These are phyloP conservation scores for Amphichorda felina DNA, from an alignment of 2,329 filamentous ascomycete species.

Conservation along the genomic window DNA sequence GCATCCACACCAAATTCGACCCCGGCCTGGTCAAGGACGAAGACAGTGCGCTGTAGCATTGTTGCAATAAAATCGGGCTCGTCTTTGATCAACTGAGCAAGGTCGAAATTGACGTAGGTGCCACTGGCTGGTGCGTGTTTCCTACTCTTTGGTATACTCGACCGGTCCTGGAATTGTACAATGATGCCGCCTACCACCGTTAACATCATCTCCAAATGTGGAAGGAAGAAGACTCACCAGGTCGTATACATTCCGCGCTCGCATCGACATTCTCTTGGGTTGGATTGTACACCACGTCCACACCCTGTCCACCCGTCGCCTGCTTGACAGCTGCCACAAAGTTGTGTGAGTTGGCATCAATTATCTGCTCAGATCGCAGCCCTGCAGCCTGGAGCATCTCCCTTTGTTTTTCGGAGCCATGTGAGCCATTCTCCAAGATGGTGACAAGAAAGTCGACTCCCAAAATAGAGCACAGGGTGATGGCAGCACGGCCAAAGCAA, in stretches of 20 bases:
- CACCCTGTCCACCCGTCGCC: conserved; percentile 17
- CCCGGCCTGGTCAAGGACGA: conserved; percentile 3
- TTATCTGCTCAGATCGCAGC: conserved; percentile 22
- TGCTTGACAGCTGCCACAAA: conserved; percentile 19
- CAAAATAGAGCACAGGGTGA: conserved; percentile 23
- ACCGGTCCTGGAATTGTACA: conserved; percentile 16
- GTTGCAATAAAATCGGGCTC: conserved; percentile 18
- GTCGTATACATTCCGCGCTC: conserved; percentile 21
- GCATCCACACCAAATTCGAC: conserved; percentile 2
- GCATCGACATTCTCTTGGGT: conserved; percentile 21
- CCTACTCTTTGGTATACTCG: conserved; percentile 7
- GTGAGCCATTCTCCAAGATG: conserved; percentile 13
- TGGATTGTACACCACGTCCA: conserved; percentile 34
- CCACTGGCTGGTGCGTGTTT: conserved; percentile 7
- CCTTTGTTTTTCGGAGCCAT: conserved; percentile 19
- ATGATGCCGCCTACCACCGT: conserved; percentile 16
- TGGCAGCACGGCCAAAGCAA: conserved; percentile 28
- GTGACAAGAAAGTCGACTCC: conserved; percentile 31
- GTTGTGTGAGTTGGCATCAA: conserved; percentile 21
- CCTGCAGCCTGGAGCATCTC: conserved; percentile 19
- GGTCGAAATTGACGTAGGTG: conserved; percentile 20
- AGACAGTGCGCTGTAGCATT: conserved; percentile 11
- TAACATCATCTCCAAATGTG: background rate
- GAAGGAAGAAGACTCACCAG: conserved; percentile 14
- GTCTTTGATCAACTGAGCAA: conserved; percentile 16